phyloP scores from a whole-genome alignment of 768 basidiomycete genomes.

The Tylopilus subfusipes region DNA sequence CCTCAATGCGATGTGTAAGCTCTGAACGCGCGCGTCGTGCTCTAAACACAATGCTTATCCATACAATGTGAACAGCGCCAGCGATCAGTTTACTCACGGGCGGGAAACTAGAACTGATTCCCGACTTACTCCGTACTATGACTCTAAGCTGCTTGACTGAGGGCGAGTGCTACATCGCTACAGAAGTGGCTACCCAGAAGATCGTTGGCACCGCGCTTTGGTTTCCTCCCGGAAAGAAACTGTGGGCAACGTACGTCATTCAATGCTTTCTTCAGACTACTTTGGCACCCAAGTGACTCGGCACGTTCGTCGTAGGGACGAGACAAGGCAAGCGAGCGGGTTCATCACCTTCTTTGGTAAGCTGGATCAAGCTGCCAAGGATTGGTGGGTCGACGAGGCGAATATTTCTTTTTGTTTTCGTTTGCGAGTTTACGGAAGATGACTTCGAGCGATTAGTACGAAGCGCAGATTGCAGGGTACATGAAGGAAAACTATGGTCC shows the following conservation, averaged over 20 bases:
- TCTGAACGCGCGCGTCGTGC: background rate
- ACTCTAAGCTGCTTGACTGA: constrained; percentile 1
- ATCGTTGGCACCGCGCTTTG: constrained; percentile 3
- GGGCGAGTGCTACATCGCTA: constrained; percentile 5
- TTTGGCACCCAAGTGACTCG: background rate
- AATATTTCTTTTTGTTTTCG: background rate
- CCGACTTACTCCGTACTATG: constrained; percentile 1
- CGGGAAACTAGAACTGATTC: constrained; percentile 2
- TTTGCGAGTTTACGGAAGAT: background rate
- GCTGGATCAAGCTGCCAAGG: background rate
- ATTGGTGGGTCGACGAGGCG: constrained; percentile 5
- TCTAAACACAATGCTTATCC: background rate
- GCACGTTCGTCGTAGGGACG: background rate
- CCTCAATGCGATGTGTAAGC: background rate
- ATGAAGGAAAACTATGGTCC: background rate
- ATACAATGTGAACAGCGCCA: background rate
- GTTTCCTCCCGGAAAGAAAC: constrained; percentile 1
- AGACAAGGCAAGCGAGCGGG: background rate
- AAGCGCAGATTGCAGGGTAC: background rate
- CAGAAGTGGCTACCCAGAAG: background rate
- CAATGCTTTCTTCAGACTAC: background rate
- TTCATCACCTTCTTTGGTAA: background rate
- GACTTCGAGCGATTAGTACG: background rate
- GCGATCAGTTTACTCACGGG: background rate
- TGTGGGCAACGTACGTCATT: background rate